Conservation (phyloP, 2,329 filamentous ascomycete species). For the Pseudofabraea citricarpa region DNA sequence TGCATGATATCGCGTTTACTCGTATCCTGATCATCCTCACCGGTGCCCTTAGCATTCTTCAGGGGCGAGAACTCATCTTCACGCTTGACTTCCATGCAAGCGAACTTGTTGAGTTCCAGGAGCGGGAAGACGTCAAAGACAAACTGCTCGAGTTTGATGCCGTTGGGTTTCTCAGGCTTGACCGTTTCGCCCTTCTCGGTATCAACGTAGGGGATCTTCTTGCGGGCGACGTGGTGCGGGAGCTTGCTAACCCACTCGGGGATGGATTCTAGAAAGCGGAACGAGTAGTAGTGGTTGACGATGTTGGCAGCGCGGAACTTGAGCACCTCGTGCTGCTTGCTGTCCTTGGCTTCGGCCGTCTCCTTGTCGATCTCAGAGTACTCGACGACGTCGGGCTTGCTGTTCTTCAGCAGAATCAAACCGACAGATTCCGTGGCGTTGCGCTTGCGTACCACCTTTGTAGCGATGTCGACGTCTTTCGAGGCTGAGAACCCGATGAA, state of each 20-base stretch:
- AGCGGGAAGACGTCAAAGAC: slow-evolving; percentile 98
- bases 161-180: slow-evolving; percentile 93
- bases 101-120: slow-evolving; percentile 81
- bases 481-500: slow-evolving; percentile 92
- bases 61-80: slow-evolving; percentile 98
- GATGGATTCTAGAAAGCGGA: slow-evolving; percentile 85
- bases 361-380: slow-evolving; percentile 93
- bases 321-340: slow-evolving; percentile 73
- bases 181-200: slow-evolving; percentile 70
- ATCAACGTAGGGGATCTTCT: slow-evolving; percentile 93
- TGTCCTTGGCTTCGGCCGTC: slow-evolving; percentile 84
- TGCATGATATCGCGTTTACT: slow-evolving; percentile 85
- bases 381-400: slow-evolving; percentile 94
- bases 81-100: slow-evolving; percentile 90
- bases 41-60: slow-evolving; percentile 83
- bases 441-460: slow-evolving; percentile 98
- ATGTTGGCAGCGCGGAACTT: slow-evolving; percentile 99
- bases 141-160: slow-evolving; percentile 98
- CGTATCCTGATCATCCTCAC: slow-evolving; percentile 91
- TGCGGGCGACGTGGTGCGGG: slow-evolving; percentile 91
- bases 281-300: slow-evolving; percentile 99
- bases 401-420: slow-evolving; percentile 90
- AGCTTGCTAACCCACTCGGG: slow-evolving; percentile 80
- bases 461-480: slow-evolving; percentile 89
- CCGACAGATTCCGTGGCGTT: slow-evolving; percentile 94